Conservation (phyloP, 306 rosid species). For the Fagus crenata region DNA sequence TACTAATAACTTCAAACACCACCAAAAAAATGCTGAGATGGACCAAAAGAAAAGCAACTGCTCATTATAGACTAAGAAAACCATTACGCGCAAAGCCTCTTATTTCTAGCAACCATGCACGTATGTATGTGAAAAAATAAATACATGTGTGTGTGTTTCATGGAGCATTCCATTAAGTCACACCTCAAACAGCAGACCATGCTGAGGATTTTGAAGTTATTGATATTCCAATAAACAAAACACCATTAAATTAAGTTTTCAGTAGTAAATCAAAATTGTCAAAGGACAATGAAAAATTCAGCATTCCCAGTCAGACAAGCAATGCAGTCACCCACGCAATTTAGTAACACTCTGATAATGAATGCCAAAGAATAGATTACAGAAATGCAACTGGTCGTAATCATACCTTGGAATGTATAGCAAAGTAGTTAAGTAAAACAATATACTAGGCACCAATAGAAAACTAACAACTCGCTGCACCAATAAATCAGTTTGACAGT, state of each 20-base stretch:
- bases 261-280: neutral
- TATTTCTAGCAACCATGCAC: too few species aligned
- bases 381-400: slow-evolving; percentile 26
- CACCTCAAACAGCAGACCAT: neutral
- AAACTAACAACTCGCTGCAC: slow-evolving; percentile 32
- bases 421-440: slow-evolving; percentile 16
- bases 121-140: too few species aligned
- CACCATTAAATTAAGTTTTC: neutral
- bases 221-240: slow-evolving; percentile 7
- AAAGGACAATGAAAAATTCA: neutral
- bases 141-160: neutral
- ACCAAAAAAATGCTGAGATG: too few species aligned
- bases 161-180: neutral
- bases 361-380: slow-evolving; percentile 17
- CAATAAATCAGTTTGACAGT: slow-evolving; percentile 42
- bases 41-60: too few species aligned
- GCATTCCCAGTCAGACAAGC: neutral
- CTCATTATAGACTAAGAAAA: too few species aligned
- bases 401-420: slow-evolving; percentile 1
- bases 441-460: slow-evolving; percentile 23
- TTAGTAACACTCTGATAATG: slow-evolving; percentile 13
- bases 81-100: too few species aligned
- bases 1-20: too few species aligned
- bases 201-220: neutral
- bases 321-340: neutral